Percentiles rank a stretch among this genome's conserved stretches.
Evolutionary conservation across 2,329 filamentous ascomycete genomes (phyloP).

Genomic region (Aspergillus proliferans): DNA sequence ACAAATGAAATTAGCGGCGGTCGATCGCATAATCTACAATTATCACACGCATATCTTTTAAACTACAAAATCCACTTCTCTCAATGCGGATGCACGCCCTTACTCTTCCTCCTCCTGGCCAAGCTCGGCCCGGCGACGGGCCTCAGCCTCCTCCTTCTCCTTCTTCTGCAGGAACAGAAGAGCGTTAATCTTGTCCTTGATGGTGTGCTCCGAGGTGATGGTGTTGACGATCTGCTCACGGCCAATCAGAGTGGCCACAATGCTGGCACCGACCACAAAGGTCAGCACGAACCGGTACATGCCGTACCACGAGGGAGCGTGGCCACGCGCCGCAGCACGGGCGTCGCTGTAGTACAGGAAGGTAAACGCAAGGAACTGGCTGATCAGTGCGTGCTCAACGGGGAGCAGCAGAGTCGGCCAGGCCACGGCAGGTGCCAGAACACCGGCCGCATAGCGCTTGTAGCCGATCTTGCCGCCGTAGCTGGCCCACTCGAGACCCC

Average conservation of each 20-base stretch:
- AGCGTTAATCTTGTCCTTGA: conserved; percentile 47
- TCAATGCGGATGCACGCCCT: conserved; percentile 7
- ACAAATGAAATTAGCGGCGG: conserved; percentile 1
- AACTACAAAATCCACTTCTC: background rate
- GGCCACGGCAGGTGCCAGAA: conserved; percentile 70
- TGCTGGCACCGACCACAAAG: conserved; percentile 76
- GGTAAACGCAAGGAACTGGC: conserved; percentile 79
- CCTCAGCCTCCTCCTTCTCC: conserved; percentile 40
- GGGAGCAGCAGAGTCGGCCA: conserved; percentile 88
- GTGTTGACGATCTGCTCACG: conserved; percentile 63
- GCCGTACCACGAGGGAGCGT: conserved; percentile 78
- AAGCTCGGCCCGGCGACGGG: conserved; percentile 26
- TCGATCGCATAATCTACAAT: background rate
- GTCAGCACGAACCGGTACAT: conserved; percentile 90
- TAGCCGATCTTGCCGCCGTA: conserved; percentile 63
- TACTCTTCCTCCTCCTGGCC: conserved; percentile 27
- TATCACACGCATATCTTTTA: background rate
- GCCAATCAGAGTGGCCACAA: conserved; percentile 73
- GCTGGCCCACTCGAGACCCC: conserved; percentile 80
- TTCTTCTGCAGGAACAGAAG: conserved; percentile 45
- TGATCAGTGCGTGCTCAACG: conserved; percentile 74
- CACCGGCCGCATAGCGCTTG: conserved; percentile 75
- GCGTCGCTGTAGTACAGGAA: conserved; percentile 81
- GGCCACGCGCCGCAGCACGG: conserved; percentile 64
- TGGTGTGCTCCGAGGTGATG: conserved; percentile 29